Conservation (phyloP, 805 yeast species). For the Candida parachauliodes region DNA sequence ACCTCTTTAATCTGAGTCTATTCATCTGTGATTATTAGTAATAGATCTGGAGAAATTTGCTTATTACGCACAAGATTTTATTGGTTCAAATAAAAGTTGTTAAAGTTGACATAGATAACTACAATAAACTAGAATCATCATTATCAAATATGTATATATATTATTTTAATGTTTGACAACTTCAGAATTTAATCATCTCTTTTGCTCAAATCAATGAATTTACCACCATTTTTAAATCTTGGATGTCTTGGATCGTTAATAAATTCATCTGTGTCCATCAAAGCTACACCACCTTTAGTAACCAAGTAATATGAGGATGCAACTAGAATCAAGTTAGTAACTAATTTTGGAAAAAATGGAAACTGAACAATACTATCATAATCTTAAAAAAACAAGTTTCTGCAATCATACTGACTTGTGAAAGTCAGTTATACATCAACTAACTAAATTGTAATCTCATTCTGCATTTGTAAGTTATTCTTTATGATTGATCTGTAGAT, state of each 20-base stretch:
- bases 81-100: constrained; percentile 3
- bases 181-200: constrained; percentile 8
- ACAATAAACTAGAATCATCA: background rate
- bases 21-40: background rate
- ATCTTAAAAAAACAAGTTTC: too few species aligned
- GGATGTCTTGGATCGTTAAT: constrained; percentile 96
- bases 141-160: constrained; percentile 1
- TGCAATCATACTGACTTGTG: too few species aligned
- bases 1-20: constrained; percentile 13
- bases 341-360: background rate
- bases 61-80: constrained; percentile 7
- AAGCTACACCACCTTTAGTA: constrained; percentile 64
- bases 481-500: too few species aligned
- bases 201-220: constrained; percentile 30
- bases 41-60: constrained; percentile 5
- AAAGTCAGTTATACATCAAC: too few species aligned
- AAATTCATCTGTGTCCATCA: constrained; percentile 74
- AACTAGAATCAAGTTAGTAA: constrained; percentile 32
- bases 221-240: constrained; percentile 60
- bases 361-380: too few species aligned
- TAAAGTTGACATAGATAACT: too few species aligned
- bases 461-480: too few species aligned
- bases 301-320: constrained; percentile 67
- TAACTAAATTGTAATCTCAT: too few species aligned
- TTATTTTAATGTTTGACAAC: background rate